A percentile compares a stretch with the other conserved stretches of the same genome.
phyloP scores from a whole-genome alignment of 2,329 filamentous ascomycete species.

The Scedosporium dehoogii region DNA sequence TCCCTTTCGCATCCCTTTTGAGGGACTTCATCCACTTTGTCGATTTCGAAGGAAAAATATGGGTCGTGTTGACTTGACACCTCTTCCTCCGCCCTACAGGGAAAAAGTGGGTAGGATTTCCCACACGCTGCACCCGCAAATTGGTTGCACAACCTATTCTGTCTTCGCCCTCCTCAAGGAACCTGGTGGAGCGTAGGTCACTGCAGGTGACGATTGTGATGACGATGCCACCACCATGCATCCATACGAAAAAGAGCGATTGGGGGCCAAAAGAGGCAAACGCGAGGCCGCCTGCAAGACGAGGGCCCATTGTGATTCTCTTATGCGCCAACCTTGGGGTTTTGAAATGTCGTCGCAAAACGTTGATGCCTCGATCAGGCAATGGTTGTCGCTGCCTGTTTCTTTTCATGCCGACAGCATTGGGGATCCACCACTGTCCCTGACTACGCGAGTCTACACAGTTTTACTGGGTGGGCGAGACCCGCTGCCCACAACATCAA shows the following conservation, averaged over 20 bases:
- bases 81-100: not conserved
- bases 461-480: not conserved
- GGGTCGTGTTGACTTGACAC: not conserved
- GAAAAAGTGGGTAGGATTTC: not conserved
- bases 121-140: not conserved
- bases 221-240: not conserved
- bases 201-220: not conserved
- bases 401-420: not conserved
- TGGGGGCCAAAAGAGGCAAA: not conserved
- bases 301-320: not conserved
- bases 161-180: not conserved
- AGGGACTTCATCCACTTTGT: not conserved
- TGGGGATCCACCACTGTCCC: not conserved
- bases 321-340: not conserved
- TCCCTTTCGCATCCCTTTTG: not conserved
- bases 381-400: not conserved
- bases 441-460: not conserved
- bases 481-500: not conserved
- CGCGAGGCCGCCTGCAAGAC: not conserved
- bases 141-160: not conserved
- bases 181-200: not conserved
- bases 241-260: not conserved
- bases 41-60: not conserved
- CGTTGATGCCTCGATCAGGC: not conserved
- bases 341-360: too few relatives aligned